Evolutionary conservation across 805 yeast genomes (phyloP).

Genomic region (Saccharomycopsis sp.): DNA sequence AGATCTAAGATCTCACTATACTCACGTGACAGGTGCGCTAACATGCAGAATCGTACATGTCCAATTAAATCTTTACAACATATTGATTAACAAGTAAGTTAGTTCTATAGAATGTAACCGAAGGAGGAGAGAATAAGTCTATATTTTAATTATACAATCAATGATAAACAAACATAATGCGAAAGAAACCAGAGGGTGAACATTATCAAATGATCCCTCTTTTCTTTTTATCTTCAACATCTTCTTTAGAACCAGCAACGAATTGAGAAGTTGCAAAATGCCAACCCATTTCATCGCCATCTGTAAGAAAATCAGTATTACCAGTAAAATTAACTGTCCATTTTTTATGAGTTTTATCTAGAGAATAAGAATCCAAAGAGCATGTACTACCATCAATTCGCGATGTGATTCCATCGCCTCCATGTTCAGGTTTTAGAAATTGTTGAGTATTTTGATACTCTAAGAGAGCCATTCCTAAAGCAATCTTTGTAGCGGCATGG

Average conservation of each 20-base stretch:
- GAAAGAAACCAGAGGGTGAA: no score
- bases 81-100: no score
- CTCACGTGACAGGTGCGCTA: no score
- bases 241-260: slow-evolving; percentile 89
- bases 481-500: slow-evolving; percentile 91
- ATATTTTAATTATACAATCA: no score
- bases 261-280: slow-evolving; percentile 48
- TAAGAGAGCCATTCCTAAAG: slow-evolving; percentile 71
- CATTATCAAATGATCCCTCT: no score
- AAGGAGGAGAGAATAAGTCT: no score
- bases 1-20: no score
- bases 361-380: slow-evolving; percentile 60
- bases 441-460: slow-evolving; percentile 42
- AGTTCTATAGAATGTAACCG: no score
- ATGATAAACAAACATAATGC: no score
- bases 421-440: slow-evolving; percentile 28
- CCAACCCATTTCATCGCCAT: slow-evolving; percentile 95
- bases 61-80: no score
- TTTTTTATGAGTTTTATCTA: slow-evolving; percentile 22
- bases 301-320: slow-evolving; percentile 51
- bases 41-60: no score
- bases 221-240: slow-evolving; percentile 45
- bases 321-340: slow-evolving; percentile 74
- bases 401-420: slow-evolving; percentile 28
- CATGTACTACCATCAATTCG: slow-evolving; percentile 73